phyloP scores from a whole-genome alignment of 441 rosid species.

The Arabidopsis hybrid region DNA sequence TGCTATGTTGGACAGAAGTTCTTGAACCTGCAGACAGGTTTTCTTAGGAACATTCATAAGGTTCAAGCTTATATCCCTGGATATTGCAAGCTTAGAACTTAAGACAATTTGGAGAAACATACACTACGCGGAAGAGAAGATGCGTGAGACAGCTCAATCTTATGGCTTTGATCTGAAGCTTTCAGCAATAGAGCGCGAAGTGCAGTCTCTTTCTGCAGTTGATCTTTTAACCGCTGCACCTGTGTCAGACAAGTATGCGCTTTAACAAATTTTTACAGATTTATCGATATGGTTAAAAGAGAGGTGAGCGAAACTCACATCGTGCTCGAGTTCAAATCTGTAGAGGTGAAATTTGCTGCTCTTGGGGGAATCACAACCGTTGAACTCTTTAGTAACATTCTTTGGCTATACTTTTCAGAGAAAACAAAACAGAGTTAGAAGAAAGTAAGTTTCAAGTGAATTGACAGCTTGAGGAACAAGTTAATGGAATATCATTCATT shows the following conservation, averaged over 20 bases:
- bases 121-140: slow-evolving; percentile 70
- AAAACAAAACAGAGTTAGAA: slow-evolving; percentile 24
- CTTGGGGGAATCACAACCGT: slow-evolving; percentile 49
- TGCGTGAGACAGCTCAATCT: slow-evolving; percentile 52
- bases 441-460: slow-evolving; percentile 22
- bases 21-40: slow-evolving; percentile 50
- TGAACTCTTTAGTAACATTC: slow-evolving; percentile 44
- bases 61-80: neutral
- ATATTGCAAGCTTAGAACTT: neutral
- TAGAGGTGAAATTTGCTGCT: slow-evolving; percentile 52
- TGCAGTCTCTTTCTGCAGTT: slow-evolving; percentile 70
- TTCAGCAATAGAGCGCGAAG: slow-evolving; percentile 62
- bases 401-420: slow-evolving; percentile 51
- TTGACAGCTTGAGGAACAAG: slow-evolving; percentile 38
- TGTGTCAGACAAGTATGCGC: slow-evolving; percentile 46
- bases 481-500: slow-evolving; percentile 8
- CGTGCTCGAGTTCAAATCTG: slow-evolving; percentile 76
- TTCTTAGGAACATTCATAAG: neutral
- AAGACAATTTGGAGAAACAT: slow-evolving; percentile 32
- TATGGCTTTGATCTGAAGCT: slow-evolving; percentile 61
- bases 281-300: slow-evolving; percentile 8
- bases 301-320: slow-evolving; percentile 61
- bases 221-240: slow-evolving; percentile 69
- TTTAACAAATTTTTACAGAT: neutral
- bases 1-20: slow-evolving; percentile 59